Conservation (phyloP, 2,329 filamentous ascomycete species). For the Fusarium caatingaense region DNA sequence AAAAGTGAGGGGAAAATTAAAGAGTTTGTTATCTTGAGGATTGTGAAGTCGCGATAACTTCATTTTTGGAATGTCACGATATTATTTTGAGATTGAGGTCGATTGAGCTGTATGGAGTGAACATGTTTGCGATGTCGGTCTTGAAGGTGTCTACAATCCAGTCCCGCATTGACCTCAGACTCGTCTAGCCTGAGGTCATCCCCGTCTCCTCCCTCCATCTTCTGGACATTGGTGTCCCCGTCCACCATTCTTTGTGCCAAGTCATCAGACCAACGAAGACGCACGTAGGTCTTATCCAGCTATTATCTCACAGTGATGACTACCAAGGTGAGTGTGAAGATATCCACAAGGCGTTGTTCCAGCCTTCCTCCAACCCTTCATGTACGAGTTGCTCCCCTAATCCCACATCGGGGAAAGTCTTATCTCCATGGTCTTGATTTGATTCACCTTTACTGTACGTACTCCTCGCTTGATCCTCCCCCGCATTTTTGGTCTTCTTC, state of each 20-base stretch:
- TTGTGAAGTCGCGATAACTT: constrained; percentile 14
- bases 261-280: constrained; percentile 7
- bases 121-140: background rate
- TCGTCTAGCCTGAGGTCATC: background rate
- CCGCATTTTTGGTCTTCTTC: constrained; percentile 14
- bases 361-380: constrained; percentile 29
- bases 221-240: background rate
- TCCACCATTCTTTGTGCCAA: background rate
- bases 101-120: background rate
- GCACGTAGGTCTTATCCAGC: constrained; percentile 7
- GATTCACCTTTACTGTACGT: background rate
- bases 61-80: background rate
- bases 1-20: background rate
- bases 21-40: background rate
- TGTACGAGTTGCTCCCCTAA: constrained; percentile 37
- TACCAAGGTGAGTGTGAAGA: constrained; percentile 4
- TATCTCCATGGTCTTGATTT: constrained; percentile 20
- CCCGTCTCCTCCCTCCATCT: constrained; percentile 1
- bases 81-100: background rate
- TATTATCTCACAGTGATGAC: constrained; percentile 9
- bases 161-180: constrained; percentile 1
- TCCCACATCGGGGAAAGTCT: constrained; percentile 34
- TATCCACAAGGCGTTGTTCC: constrained; percentile 23
- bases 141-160: background rate
- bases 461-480: constrained; percentile 13